Base-by-base conservation (phyloP, 306 rosid species). In the Geum urbanum region DNA sequence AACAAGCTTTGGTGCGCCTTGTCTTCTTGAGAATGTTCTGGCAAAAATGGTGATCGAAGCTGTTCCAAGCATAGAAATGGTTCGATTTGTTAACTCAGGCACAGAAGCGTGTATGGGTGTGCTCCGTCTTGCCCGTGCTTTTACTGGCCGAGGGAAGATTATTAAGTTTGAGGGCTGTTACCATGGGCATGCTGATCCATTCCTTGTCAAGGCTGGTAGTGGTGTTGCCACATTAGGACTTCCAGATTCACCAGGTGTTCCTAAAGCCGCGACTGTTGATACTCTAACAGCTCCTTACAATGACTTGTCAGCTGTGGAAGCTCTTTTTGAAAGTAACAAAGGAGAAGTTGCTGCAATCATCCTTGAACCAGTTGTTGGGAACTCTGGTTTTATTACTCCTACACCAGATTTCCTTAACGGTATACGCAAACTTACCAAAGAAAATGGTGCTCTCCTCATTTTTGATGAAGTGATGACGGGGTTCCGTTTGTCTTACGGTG, bases 401-500 rank as follows among this genome's bases (percentile, higher is more conserved):
- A 85, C 67, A 59, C 72, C 91, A 0, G 91, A 87, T 15, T 91
- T 94, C 74, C 97, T 83, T 15, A 73, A 67, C 22, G 88, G 85
- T 76, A 76, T 94, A 24, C 85, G 88, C 73, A 80, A 82, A 74
- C 84, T 91, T 81, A 84, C 96, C 54, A 88, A 86, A 71, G 97
- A 88, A 12, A 74, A 89, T 45, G 72, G 66, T 19, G 68, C 86
- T 76, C 97, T 94, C 65, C 97, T 94, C 35, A 73, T 91, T 48
- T 94, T 94, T 48, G 97, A 94, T 66, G 97, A 94, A 74, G 99
- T 94, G 47, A 94, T 94, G 96, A 88, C 98, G 2, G 98, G 98
- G 57, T 90, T 92, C 80, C 98, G 98, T 9, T 74, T 92, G 79
- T 83, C 98, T 3, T 92, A 92, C 11, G 98, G 97, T 44, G 98